Evolutionary conservation across 2,329 filamentous ascomycete species (phyloP).

Genomic region (Colletotrichum siamense): DNA sequence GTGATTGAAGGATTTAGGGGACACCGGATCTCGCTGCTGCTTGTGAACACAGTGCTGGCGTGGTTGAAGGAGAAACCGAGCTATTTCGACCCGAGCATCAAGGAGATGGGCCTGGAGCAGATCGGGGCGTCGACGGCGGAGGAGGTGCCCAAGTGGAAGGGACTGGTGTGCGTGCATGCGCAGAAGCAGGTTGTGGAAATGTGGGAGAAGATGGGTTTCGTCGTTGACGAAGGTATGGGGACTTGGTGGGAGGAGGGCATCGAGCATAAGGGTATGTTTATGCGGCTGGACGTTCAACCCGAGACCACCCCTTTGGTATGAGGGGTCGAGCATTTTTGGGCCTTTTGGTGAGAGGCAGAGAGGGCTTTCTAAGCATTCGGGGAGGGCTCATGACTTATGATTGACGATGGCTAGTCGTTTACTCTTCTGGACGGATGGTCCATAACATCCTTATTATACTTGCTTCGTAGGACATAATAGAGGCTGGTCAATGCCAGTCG

Average conservation of each 20-base stretch:
- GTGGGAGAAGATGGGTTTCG: constrained; percentile 78
- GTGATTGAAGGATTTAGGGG: constrained; percentile 71
- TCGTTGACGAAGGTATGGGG: constrained; percentile 74
- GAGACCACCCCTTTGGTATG: neutral
- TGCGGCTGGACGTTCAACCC: constrained; percentile 42
- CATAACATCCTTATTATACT: neutral
- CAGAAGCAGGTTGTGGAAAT: constrained; percentile 69
- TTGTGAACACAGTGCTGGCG: constrained; percentile 71
- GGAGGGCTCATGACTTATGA: neutral
- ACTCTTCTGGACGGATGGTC: neutral
- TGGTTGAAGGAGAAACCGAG: constrained; percentile 70
- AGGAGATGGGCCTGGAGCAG: constrained; percentile 47
- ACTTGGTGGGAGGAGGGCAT: constrained; percentile 86
- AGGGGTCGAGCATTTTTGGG: neutral
- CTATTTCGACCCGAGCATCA: constrained; percentile 57
- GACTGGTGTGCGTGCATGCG: constrained; percentile 80
- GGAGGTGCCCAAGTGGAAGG: constrained; percentile 53
- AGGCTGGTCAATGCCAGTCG: neutral
- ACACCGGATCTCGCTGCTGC: constrained; percentile 64
- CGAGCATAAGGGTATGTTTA: constrained; percentile 83
- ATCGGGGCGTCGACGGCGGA: constrained; percentile 42
- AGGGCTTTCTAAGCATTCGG: neutral
- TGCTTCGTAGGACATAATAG: neutral
- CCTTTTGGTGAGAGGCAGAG: neutral
- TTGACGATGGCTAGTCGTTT: neutral